Evolutionary conservation across 306 rosid species (phyloP), one percentile per base, ranked within the genome.

Genomic region (Malus asiatica): DNA sequence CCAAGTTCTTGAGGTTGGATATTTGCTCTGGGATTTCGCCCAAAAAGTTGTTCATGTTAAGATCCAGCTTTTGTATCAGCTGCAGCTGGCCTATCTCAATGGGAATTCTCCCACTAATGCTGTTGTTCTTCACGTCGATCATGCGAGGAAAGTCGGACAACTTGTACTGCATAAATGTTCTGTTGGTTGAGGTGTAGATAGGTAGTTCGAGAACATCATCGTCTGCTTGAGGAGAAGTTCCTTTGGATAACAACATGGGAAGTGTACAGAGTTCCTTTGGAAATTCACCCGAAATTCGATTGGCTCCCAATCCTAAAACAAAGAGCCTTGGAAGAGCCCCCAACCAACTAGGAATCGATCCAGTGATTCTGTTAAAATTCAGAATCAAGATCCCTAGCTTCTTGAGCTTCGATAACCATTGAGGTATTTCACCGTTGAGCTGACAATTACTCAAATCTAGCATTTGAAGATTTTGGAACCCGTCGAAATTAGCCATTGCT

Each of bases 71-170:
- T 11, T 16, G 65, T 29, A 70, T 30, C 0, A 23, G 51, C 8
- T 70, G 59, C 63, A 61, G 38, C 1, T n/a, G 29, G 11, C 81
- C 71, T 3, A 70, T 62, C 65, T 77, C 75, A 19, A 44, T 7
- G 1, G 76, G 76, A 29, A 77, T 77, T 3, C 9, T 70, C 11
- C 81, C 81, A 33, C 11, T 16, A 7, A 77, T 51, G n/a, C 38
- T 9, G 27, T 60, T 77, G 45, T 70, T 32, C 3, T 3, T 3
- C 6, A 77, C 6, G 19, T n/a, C 69, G 18, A 76, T 53, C 19
- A 48, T 19, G 5, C 42, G 57, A 23, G 72, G 73, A 35, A 38
- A n/a, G 27, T 67, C 32, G 0, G 25, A 66, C 15, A 68, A 40
- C 19, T 57, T 68, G 68, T 55, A 76, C 58, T 42, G 48, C 3